These are phyloP conservation scores for Lepiota brunneoincarnata DNA, from an alignment of 768 basidiomycete genomes.

Conservation along the genomic window DNA sequence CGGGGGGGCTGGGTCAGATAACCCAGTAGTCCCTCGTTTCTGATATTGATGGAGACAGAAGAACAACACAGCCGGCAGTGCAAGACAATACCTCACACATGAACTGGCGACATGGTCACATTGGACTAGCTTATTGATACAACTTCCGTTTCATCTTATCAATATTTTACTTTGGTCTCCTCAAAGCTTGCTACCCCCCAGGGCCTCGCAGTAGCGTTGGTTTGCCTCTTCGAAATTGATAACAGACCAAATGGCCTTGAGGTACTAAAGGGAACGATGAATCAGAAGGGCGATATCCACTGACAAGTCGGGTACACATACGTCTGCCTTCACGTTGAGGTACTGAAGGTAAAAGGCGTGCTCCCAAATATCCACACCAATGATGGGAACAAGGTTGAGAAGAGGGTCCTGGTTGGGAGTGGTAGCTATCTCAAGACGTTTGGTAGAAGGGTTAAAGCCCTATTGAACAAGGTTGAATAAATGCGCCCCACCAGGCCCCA, in stretches of 20 bases:
- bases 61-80: too few species aligned
- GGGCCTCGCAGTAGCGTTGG: conserved; percentile 40
- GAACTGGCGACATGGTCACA: too few species aligned
- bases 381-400: conserved; percentile 73
- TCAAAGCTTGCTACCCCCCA: conserved; percentile 20
- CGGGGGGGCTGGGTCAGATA: too few species aligned
- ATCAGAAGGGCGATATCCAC: conserved; percentile 22
- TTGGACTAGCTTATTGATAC: neutral
- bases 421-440: conserved; percentile 86
- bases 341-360: conserved; percentile 86
- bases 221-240: conserved; percentile 96
- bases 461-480: conserved; percentile 22
- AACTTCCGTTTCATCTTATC: neutral
- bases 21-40: too few species aligned
- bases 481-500: too few species aligned
- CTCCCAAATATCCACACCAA: conserved; percentile 98
- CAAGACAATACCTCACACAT: too few species aligned
- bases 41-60: too few species aligned
- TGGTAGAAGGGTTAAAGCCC: conserved; percentile 66
- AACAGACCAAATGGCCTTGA: conserved; percentile 93
- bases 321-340: conserved; percentile 91
- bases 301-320: conserved; percentile 42
- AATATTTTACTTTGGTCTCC: neutral
- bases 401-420: conserved; percentile 97
- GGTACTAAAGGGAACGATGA: conserved; percentile 78